Conservation (phyloP, 345 rosid species). For the Syzygium aqueum region DNA sequence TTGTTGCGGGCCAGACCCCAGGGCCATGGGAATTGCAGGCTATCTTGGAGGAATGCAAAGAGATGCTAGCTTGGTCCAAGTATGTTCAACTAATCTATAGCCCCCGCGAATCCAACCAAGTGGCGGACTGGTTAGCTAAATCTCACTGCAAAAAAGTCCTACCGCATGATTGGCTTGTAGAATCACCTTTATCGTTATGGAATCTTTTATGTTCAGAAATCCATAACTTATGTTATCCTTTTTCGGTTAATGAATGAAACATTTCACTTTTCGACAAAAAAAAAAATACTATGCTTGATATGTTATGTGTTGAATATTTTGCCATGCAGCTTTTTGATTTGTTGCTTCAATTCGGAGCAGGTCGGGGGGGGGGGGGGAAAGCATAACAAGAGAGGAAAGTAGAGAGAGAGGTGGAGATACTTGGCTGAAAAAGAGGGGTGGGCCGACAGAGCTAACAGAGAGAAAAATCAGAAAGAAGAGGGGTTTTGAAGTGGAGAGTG, state of each 20-base stretch:
- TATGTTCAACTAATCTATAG: not conserved
- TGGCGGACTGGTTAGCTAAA: not conserved
- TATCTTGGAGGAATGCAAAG: not conserved
- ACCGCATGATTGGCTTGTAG: not conserved
- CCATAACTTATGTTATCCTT: not conserved
- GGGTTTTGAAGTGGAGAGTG: accelerated
- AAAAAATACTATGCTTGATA: too few species aligned
- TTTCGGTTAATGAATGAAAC: not conserved
- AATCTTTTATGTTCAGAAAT: not conserved
- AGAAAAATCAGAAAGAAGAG: too few species aligned
- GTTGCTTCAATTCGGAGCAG: too few species aligned
- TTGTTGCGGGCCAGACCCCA: not conserved
- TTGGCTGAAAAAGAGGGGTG: too few species aligned
- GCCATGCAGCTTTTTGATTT: too few species aligned
- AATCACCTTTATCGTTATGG: not conserved
- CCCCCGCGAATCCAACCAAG: not conserved
- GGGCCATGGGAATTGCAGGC: not conserved
- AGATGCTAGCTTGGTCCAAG: not conserved
- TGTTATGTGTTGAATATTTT: too few species aligned
- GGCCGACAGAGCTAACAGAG: too few species aligned
- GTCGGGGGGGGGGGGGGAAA: too few species aligned
- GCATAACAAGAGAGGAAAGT: too few species aligned
- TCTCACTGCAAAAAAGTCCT: not conserved
- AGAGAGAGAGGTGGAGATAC: too few species aligned
- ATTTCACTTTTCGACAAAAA: too few species aligned